Evolutionary conservation across 164 flowering plant genomes (phyloP).

Genomic region (Aristolochia contorta): DNA sequence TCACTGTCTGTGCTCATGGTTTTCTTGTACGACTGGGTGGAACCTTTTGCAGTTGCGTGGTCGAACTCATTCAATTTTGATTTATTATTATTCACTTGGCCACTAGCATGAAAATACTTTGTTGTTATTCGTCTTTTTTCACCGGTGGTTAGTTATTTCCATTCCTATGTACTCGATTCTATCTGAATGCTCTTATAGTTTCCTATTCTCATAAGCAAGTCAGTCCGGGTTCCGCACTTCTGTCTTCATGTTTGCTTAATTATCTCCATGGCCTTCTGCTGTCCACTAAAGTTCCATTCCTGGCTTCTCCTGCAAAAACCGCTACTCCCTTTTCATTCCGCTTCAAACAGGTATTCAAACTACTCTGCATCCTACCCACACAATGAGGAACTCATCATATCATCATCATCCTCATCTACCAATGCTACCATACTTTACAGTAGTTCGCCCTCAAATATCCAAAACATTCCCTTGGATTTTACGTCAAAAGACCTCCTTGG

Average conservation of each 20-base stretch:
- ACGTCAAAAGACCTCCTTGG: conserved; percentile 54
- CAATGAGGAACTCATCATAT: too few species aligned
- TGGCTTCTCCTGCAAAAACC: conserved; percentile 15
- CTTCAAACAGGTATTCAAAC: conserved; percentile 15
- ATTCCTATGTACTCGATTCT: too few species aligned
- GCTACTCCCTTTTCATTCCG: conserved; percentile 6
- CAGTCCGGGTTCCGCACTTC: neutral
- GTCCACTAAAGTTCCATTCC: conserved; percentile 29
- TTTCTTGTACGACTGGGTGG: too few species aligned
- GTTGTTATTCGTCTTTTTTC: too few species aligned
- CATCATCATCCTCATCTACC: too few species aligned
- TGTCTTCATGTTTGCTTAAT: conserved; percentile 16
- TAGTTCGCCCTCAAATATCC: conserved; percentile 9
- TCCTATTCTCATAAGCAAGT: neutral
- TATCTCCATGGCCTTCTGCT: conserved; percentile 37
- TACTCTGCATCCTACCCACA: conserved; percentile 14
- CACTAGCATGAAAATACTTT: too few species aligned
- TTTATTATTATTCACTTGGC: too few species aligned
- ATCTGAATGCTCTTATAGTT: neutral
- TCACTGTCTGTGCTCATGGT: too few species aligned
- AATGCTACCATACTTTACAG: conserved; percentile 11
- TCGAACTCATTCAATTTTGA: too few species aligned
- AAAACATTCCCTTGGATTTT: conserved; percentile 51
- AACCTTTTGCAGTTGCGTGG: too few species aligned
- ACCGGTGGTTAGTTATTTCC: too few species aligned